These are phyloP conservation scores for Aureobasidium sp. DNA, from an alignment of 2,329 filamentous ascomycete genomes.

Conservation along the genomic window DNA sequence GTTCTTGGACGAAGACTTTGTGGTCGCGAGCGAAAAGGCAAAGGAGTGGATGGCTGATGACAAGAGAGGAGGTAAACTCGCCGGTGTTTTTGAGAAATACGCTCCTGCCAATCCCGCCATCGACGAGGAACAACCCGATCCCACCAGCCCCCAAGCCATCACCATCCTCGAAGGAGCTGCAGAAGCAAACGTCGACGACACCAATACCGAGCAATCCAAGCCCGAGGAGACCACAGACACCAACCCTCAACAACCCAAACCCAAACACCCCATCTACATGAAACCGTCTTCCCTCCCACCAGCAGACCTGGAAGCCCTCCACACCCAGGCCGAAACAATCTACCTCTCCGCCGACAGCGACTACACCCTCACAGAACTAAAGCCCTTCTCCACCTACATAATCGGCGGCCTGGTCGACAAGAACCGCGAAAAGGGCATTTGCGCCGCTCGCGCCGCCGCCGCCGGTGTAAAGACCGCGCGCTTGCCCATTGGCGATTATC, in stretches of 20 bases:
- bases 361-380: conserved; percentile 72
- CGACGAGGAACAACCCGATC: neutral
- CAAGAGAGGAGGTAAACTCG: conserved; percentile 50
- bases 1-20: conserved; percentile 69
- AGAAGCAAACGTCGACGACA: neutral
- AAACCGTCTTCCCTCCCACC: neutral
- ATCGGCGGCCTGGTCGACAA: conserved; percentile 93
- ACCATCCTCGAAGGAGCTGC: neutral
- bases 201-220: neutral
- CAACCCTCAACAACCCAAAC: conserved; percentile 24
- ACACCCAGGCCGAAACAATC: conserved; percentile 53
- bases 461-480: conserved; percentile 79
- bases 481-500: conserved; percentile 89
- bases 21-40: conserved; percentile 59
- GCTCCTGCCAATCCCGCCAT: neutral
- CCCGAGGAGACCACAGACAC: neutral
- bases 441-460: conserved; percentile 71
- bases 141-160: neutral
- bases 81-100: conserved; percentile 38
- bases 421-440: conserved; percentile 92
- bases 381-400: conserved; percentile 84
- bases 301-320: neutral
- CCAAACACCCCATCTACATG: neutral
- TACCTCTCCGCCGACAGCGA: conserved; percentile 92
- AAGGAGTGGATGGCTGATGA: conserved; percentile 58